Conservation (phyloP, 2,329 filamentous ascomycete species). For the Sordariomycetes sp. region DNA sequence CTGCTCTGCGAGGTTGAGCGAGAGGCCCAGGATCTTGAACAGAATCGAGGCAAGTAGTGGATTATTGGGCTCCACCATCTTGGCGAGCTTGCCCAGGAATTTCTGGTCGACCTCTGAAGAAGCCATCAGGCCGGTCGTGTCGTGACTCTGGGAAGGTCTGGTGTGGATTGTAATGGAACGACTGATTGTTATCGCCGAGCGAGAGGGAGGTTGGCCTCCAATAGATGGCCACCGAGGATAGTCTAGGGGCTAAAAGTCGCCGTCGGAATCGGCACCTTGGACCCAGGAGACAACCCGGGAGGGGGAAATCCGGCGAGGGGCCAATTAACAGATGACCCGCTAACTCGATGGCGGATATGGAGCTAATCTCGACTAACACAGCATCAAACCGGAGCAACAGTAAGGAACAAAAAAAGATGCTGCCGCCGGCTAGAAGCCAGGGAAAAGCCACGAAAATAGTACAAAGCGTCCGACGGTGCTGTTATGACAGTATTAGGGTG, state of each 20-base stretch:
- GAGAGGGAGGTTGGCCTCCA: neutral
- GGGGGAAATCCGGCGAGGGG: neutral
- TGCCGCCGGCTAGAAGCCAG: neutral
- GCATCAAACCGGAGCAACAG: neutral
- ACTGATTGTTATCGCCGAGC: neutral
- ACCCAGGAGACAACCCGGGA: neutral
- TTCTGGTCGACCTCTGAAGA: slow-evolving; percentile 97
- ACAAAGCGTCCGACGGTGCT: neutral
- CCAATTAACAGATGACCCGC: neutral
- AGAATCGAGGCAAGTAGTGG: slow-evolving; percentile 69
- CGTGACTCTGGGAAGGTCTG: neutral
- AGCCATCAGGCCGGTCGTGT: slow-evolving; percentile 50
- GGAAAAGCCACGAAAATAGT: neutral
- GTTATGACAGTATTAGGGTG: neutral
- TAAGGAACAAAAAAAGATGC: neutral
- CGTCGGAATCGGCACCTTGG: neutral
- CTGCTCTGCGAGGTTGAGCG: slow-evolving; percentile 74
- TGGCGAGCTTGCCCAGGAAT: slow-evolving; percentile 81
- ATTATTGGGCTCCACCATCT: slow-evolving; percentile 63
- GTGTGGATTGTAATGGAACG: neutral
- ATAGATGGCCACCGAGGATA: neutral
- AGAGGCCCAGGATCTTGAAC: slow-evolving; percentile 84
- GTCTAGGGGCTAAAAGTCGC: neutral
- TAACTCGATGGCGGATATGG: neutral
- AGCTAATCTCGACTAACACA: neutral